Evolutionary conservation across 352 stramenopile species (phyloP), one percentile per base, ranked within the genome.

Genomic region (Pythium brachiatum): DNA sequence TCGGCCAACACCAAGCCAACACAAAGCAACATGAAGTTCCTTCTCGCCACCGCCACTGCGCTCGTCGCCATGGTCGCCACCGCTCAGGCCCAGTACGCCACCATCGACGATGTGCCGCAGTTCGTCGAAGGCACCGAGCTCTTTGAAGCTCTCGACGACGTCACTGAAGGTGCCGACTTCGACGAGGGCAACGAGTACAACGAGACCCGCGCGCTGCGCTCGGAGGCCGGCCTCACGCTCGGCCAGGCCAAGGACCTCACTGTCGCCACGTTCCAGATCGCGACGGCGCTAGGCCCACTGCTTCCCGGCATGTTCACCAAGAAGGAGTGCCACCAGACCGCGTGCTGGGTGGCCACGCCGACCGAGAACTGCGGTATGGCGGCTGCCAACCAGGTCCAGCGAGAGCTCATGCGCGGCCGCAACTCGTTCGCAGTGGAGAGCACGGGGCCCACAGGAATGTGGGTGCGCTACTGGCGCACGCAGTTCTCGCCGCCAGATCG

Each of bases 391-490:
- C 53, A 59, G 9, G 36, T 47, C 8, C 53, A 59, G 36, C 53
- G 53, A 18, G 53, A 59, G 53, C 53, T 59, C 34, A 59, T 26
- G 34, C 7, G 23, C 0, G 53, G 53, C 21, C 53, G 53, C 53
- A 59, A 59, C 53, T 47, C 53, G 32, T 59, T 36, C 23, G 34
- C 53, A 2, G 53, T 59, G 32, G 53, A 59, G 53, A 59, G 53
- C 32, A 7, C 6, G 34, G 36, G 20, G 12, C 6, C 7, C 8
- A 27, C 16, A 7, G 53, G 36, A 4, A 60, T 60, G 53, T 60
- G 53, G 53, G 53, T 60, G 27, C 53, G 53, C 38, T 60, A 60
- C 53, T 60, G 53, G 53, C 53, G 53, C 53, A 60, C 53, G 23
- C 23, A 52, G 38, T 60, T 60, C 25, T 38, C 16, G 53, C 53